Base-by-base conservation (phyloP, 2,329 filamentous ascomycete genomes). In the Chaetothyriales sp. region DNA sequence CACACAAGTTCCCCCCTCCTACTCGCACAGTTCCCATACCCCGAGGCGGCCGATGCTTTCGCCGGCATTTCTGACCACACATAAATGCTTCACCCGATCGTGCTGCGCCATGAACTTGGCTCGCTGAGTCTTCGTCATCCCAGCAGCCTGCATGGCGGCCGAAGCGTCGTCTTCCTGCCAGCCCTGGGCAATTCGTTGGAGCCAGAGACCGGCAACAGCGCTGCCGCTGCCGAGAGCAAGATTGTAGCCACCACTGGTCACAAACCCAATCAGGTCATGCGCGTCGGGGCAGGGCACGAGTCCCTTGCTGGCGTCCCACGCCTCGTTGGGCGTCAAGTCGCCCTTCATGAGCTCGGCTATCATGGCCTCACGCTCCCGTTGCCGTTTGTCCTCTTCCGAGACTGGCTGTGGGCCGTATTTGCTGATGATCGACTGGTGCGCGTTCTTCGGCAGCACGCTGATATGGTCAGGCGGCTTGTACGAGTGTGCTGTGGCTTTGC, bases 191-290 rank as follows among this genome's bases (percentile, higher is more conserved):
- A 85, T 74, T 65, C 75, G 83, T 4, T 72, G 71, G 0, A 83
- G 70, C 13, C 80, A 71, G 22, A 97, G 64, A 48, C 78, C 83
- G 0, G 85, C 92, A 54, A 97, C 74, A 0, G 82, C 90, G 15
- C 81, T 81, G 0, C 84, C 86, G 58, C 76, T 78, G 0, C 90
- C 92, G 57, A 85, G 80, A 1, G 80, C 78, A 1, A 97, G 76
- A 61, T 84, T 89, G 65, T 84, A 95, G 48, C 86, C 83, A 0
- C 90, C 92, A 1, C 84, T 85, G 1, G 89, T 95, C 20, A 95
- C 82, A 65, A 94, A 98, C 0, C 92, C 92, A 48, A 97, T 78
- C 10, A 97, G 73, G 64, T 95, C 86, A 19, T 77, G 73, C 56
- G 81, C 81, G 8, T 75, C 73, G 0, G 90, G 90, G n/a, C 89